Base-by-base conservation (phyloP, 768 basidiomycete species). In the Kwoniella mangroviensis region DNA sequence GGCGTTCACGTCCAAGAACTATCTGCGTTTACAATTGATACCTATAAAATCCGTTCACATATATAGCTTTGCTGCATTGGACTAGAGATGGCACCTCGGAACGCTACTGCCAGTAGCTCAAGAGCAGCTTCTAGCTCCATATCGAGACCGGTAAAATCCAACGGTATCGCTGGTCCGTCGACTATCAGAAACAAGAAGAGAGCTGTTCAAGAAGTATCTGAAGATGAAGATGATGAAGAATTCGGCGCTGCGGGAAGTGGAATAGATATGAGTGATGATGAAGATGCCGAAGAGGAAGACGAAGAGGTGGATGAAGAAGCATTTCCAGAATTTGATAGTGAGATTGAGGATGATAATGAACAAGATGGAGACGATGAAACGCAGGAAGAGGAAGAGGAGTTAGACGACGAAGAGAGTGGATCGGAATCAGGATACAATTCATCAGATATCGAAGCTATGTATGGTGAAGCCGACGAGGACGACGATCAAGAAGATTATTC, bases 391-490 rank as follows among this genome's bases (percentile, higher is more conserved):
- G 75, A 75, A 40, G 76, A 76, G 12, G 64, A 70, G 6, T 52
- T 69, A 6, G 74, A 77, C 45, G 79, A 79, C 19, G 75, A 79
- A 49, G 83, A 83, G 17, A 70, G 69, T 42, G 79, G 77, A n/a
- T 77, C 75, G 9, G 80, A 82, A 65, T 81, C 80, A 63, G 83
- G 83, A 4, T 84, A 84, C 76, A 84, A 84, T 73, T 81, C 82
- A 0, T 84, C 83, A 7, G 83, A 84, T 71, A 82, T 84, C 40
- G 83, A 84, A n/a, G 75, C 68, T 28, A 67, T 82, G 76, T 77
- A 82, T 53, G 66, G 69, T 26, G 67, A 63, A 17, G 45, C n/a
- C 12, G 41, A 66, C 19, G 49, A 68, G 51, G 40, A 63, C 9
- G 60, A 61, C 13, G 42, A 61, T 5, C 22, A 59, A 43, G 60